Evolutionary conservation across 192 early-diverging fungal genomes (phyloP).

Genomic region (Gryganskiella cystojenkinii): DNA sequence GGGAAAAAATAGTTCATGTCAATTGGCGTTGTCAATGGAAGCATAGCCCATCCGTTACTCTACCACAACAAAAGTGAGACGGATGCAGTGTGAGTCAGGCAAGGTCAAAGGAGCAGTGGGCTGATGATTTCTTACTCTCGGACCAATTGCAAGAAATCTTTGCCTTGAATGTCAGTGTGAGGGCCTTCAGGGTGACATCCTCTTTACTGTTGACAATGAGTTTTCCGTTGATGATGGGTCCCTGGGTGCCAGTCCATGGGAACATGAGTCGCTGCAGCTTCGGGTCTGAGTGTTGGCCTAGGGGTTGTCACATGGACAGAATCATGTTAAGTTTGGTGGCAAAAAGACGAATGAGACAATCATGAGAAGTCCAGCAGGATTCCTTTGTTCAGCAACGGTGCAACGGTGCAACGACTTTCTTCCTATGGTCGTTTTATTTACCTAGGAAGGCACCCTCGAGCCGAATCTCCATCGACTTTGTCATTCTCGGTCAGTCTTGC

Average conservation of each 20-base stretch:
- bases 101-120: background rate
- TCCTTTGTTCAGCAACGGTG: background rate
- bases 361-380: background rate
- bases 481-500: too few relatives aligned
- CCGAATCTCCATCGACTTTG: too few relatives aligned
- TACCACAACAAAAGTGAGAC: too few relatives aligned
- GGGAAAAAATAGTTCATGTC: background rate
- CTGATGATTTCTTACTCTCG: constrained; percentile 19
- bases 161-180: constrained; percentile 36
- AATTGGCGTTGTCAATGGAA: too few relatives aligned
- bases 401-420: too few relatives aligned
- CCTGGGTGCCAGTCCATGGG: constrained; percentile 48
- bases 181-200: constrained; percentile 33
- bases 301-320: too few relatives aligned
- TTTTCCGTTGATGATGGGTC: constrained; percentile 45
- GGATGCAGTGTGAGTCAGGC: too few relatives aligned
- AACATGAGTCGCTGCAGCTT: constrained; percentile 35
- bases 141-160: constrained; percentile 36
- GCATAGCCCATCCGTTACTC: too few relatives aligned
- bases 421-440: too few relatives aligned
- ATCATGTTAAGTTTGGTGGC: too few relatives aligned
- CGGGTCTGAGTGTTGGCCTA: constrained; percentile 28
- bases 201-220: constrained; percentile 37
- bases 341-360: background rate
- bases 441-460: too few relatives aligned